These are phyloP conservation scores for Alternaria brassicae DNA, from an alignment of 2,329 filamentous ascomycete genomes.

Conservation along the genomic window DNA sequence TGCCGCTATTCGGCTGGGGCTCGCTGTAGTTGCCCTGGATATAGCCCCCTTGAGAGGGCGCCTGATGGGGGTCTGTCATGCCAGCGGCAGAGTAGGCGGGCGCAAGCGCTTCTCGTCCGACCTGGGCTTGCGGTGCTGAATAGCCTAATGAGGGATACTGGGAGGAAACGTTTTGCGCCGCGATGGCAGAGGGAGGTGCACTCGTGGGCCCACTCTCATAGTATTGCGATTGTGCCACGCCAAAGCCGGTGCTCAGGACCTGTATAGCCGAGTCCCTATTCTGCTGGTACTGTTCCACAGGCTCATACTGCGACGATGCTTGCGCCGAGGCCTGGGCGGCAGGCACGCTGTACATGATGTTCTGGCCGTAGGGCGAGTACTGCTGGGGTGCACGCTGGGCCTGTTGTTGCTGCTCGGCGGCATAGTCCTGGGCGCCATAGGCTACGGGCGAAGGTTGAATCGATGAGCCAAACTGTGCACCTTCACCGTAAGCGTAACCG, in stretches of 20 bases:
- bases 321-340: conserved; percentile 44
- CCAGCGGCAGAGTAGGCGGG: conserved; percentile 59
- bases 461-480: conserved; percentile 64
- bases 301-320: conserved; percentile 73
- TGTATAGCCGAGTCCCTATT: conserved; percentile 72
- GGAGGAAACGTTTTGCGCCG: conserved; percentile 69
- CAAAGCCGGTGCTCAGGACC: conserved; percentile 73
- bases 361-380: conserved; percentile 64
- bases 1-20: conserved; percentile 52
- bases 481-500: conserved; percentile 62
- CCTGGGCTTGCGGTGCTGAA: conserved; percentile 68
- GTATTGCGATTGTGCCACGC: conserved; percentile 68
- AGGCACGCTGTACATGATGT: conserved; percentile 79
- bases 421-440: conserved; percentile 70
- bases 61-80: conserved; percentile 60
- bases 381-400: conserved; percentile 61
- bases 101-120: conserved; percentile 58
- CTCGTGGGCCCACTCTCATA: conserved; percentile 71
- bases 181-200: conserved; percentile 64
- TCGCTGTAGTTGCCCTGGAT: conserved; percentile 43
- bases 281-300: conserved; percentile 78
- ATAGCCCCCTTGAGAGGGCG: conserved; percentile 50
- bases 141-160: conserved; percentile 64
- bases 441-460: conserved; percentile 60
- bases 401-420: conserved; percentile 63